Evolutionary conservation across 177 flowering plant genomes (phyloP).

Genomic region (Vitis hybrid): DNA sequence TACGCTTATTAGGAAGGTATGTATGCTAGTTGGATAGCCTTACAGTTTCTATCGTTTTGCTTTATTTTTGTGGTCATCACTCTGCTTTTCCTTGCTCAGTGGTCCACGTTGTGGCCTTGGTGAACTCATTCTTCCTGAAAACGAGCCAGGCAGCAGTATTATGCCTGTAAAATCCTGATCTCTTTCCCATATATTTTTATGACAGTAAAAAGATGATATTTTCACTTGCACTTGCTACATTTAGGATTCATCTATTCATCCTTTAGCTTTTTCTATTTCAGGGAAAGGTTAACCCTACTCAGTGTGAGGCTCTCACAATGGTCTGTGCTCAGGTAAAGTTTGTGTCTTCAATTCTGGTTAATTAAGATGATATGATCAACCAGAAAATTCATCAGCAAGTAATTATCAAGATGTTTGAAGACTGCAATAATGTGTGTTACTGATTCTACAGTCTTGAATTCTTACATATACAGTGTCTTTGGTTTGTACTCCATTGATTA

Average conservation of each 20-base stretch:
- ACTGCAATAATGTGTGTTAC: not conserved
- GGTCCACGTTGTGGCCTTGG: slow-evolving; percentile 99
- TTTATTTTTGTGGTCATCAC: slow-evolving; percentile 11
- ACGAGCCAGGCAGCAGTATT: slow-evolving; percentile 99
- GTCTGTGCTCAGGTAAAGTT: slow-evolving; percentile 94
- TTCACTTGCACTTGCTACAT: not conserved
- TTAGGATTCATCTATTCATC: too few species aligned
- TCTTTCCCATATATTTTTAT: not conserved
- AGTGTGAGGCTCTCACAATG: slow-evolving; percentile 99
- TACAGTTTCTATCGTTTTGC: not conserved
- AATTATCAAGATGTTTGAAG: not conserved
- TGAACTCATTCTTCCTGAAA: slow-evolving; percentile 97
- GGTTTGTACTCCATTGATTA: not conserved
- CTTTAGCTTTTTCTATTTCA: slow-evolving; percentile 29
- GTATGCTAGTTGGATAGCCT: not conserved
- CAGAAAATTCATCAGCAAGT: not conserved
- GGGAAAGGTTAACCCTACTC: slow-evolving; percentile 99
- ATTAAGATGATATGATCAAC: not conserved
- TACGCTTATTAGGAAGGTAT: slow-evolving; percentile 92
- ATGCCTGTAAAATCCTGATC: slow-evolving; percentile 82
- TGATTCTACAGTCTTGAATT: not conserved
- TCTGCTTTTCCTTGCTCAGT: slow-evolving; percentile 41
- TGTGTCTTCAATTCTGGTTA: not conserved
- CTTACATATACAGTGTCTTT: not conserved
- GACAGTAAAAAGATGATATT: not conserved